Evolutionary conservation across 345 rosid species (phyloP), one percentile per base, ranked within the genome.

Genomic region (Dipteronia sinensis): DNA sequence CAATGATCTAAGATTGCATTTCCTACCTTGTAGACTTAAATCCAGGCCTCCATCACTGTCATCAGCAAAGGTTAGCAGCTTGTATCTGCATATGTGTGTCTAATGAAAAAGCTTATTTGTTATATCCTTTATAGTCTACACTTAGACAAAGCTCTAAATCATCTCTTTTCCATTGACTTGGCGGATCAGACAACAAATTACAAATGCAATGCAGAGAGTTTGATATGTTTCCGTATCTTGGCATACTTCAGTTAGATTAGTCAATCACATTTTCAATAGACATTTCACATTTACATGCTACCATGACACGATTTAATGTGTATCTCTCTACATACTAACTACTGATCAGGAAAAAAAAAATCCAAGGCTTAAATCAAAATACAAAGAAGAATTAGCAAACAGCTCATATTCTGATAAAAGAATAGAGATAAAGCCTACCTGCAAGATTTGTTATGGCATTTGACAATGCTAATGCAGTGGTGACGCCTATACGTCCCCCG

Each of bases 391-490:
- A 77, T 53, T 67, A 72, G 64, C 56, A 71, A 67, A 74, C 20
- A 56, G 23, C 27, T 23, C 29, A 40, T 44, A 69, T 3, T 22
- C 55, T 25, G 9, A 13, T 15, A 84, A 84, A 23, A 53, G 29
- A 74, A 29, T n/a, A 11, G 47, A 73, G 59, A 74, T 10, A 73
- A 44, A 65, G 8, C 1, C 38, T 80, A 95, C 99, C 96, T 68
- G 99, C 96, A 67, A 95, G 97, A 89, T 83, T 90, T 56, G 92
- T 81, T 75, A 95, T 87, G 51, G 93, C 98, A 81, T 95, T 95
- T 31, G 99, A 95, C 82, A 95, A 83, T 66, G 97, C 94, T 76
- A 91, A 85, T 69, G 99, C 98, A 7, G 90, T 72, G 81, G 80
- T 84, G 61, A 93, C 81, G 27, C 99, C 98, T 7, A 87, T 77